Conservation (phyloP, 257 asterid species). For the Solanum pennellii region DNA sequence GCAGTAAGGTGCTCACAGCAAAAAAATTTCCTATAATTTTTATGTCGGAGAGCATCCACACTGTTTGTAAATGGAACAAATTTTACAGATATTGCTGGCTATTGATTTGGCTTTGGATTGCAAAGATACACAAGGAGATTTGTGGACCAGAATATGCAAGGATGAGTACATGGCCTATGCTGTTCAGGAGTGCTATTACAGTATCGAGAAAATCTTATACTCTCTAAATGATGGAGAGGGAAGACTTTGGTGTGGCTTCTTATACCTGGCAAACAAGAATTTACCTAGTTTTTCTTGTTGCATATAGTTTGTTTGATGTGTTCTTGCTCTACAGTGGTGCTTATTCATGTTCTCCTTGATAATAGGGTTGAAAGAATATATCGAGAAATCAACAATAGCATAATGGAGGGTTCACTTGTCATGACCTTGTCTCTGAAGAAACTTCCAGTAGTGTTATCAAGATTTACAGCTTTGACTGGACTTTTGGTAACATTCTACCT, state of each 20-base stretch:
- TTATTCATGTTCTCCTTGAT: not conserved
- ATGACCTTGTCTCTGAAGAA: constrained; percentile 59
- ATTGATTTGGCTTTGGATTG: constrained; percentile 96
- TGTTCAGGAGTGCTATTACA: constrained; percentile 88
- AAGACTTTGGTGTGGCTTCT: constrained; percentile 57
- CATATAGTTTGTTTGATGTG: not conserved
- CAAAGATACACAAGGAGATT: constrained; percentile 84
- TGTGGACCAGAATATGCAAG: constrained; percentile 82
- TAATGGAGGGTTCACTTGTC: constrained; percentile 76
- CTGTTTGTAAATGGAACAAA: not conserved
- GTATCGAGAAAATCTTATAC: constrained; percentile 76
- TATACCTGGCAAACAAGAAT: not conserved
- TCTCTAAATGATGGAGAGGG: constrained; percentile 97
- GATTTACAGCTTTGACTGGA: constrained; percentile 94
- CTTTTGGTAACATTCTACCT: constrained; percentile 52
- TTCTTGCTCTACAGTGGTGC: not conserved
- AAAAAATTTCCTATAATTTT: not conserved
- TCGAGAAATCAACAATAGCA: constrained; percentile 82
- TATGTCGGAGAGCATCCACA: not conserved
- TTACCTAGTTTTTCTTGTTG: not conserved
- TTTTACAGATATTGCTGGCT: constrained; percentile 76
- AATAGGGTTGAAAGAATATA: constrained; percentile 92
- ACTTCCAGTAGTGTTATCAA: constrained; percentile 71
- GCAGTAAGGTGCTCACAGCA: constrained; percentile 68
- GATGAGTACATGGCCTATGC: constrained; percentile 99